These are phyloP conservation scores for Vigna nakashimae DNA, from an alignment of 306 rosid species.

Conservation along the genomic window DNA sequence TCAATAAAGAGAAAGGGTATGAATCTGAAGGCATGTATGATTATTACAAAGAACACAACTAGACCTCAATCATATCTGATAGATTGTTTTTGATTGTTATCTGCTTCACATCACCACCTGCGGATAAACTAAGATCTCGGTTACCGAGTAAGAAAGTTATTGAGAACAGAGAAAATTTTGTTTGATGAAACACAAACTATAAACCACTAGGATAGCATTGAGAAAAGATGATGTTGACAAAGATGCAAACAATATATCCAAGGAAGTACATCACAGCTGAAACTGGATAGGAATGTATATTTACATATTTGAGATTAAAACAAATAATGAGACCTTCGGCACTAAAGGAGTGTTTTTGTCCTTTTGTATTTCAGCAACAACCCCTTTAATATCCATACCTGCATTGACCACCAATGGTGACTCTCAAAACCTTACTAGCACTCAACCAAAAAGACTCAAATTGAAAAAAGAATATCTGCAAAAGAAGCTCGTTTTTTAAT, in stretches of 20 bases:
- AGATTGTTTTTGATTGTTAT: constrained; percentile 69
- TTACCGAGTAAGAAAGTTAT: constrained; percentile 49
- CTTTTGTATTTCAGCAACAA: constrained; percentile 96
- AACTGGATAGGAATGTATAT: constrained; percentile 39
- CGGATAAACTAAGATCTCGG: constrained; percentile 73
- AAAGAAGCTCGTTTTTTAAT: constrained; percentile 33
- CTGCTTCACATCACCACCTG: constrained; percentile 99
- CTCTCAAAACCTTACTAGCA: constrained; percentile 66
- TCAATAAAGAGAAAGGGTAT: constrained; percentile 40
- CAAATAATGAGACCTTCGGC: constrained; percentile 75
- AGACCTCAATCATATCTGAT: constrained; percentile 91
- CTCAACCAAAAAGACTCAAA: constrained; percentile 55
- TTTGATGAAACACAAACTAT: not conserved
- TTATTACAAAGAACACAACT: constrained; percentile 60
- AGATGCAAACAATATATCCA: constrained; percentile 45
- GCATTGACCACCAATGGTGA: constrained; percentile 74
- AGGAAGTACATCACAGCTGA: constrained; percentile 42
- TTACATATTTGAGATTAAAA: constrained; percentile 44
- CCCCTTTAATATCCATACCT: constrained; percentile 99
- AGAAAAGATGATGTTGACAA: constrained; percentile 26
- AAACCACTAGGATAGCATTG: constrained; percentile 35
- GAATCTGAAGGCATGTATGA: constrained; percentile 38
- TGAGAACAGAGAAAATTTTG: constrained; percentile 28
- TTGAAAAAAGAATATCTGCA: constrained; percentile 40
- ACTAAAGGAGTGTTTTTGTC: constrained; percentile 96